A percentile compares a stretch with the other conserved stretches of the same genome.
These are phyloP conservation scores for Malassezia japonica DNA, from an alignment of 1,284 basidiomycete genomes.

Conservation along the genomic window DNA sequence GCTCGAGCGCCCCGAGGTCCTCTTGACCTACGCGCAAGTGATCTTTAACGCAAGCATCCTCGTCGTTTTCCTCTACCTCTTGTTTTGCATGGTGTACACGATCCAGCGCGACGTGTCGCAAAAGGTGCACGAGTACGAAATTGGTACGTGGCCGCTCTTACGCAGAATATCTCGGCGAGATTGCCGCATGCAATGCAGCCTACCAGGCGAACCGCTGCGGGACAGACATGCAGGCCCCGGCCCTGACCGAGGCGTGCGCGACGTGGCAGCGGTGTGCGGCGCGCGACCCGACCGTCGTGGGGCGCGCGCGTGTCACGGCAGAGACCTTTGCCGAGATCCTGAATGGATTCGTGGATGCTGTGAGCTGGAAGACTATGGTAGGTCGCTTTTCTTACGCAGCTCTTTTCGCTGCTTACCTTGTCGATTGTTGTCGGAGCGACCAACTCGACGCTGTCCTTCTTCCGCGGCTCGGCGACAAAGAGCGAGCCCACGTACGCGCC, in stretches of 20 bases:
- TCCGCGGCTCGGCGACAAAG: conserved; percentile 21
- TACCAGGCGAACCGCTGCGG: conserved; percentile 38
- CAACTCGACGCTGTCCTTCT: conserved; percentile 43
- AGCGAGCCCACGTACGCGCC: not conserved
- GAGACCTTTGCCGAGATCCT: conserved; percentile 92
- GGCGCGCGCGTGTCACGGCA: conserved; percentile 77
- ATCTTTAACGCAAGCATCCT: conserved; percentile 85
- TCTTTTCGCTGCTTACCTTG: conserved; percentile 36
- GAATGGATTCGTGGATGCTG: conserved; percentile 89
- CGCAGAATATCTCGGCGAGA: conserved; percentile 35
- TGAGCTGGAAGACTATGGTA: conserved; percentile 91
- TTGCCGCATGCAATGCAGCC: conserved; percentile 26
- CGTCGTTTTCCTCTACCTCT: conserved; percentile 71
- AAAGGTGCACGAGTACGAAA: conserved; percentile 75
- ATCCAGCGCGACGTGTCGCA: conserved; percentile 82
- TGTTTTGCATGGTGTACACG: conserved; percentile 74
- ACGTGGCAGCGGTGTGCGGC: conserved; percentile 91
- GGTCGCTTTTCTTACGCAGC: conserved; percentile 34
- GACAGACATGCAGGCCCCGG: conserved; percentile 34
- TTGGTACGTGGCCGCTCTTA: conserved; percentile 56
- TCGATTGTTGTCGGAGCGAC: conserved; percentile 41
- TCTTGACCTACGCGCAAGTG: conserved; percentile 60
- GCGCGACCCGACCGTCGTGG: conserved; percentile 78
- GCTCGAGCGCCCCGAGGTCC: conserved; percentile 28
- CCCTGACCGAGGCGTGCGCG: conserved; percentile 33